These are phyloP conservation scores for Rhexocercosporidium sp. DNA, from an alignment of 2,329 filamentous ascomycete species.

Conservation along the genomic window DNA sequence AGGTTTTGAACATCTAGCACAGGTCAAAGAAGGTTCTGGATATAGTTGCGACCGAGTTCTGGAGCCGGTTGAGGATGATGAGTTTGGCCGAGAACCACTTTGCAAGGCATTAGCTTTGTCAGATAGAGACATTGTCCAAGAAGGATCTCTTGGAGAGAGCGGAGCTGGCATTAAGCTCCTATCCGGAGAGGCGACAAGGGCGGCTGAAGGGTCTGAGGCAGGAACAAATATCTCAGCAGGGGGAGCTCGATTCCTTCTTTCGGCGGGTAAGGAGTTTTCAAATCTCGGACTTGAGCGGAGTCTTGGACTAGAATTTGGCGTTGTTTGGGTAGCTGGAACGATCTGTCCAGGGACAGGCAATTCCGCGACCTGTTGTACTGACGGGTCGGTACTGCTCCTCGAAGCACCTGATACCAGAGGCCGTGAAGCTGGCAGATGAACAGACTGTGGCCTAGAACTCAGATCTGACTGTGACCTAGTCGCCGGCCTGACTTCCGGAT, in stretches of 20 bases:
- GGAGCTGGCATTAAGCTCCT: constrained; percentile 38
- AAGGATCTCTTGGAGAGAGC: constrained; percentile 36
- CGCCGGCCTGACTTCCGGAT: constrained; percentile 53
- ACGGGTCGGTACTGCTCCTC: constrained; percentile 41
- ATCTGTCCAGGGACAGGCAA: constrained; percentile 24
- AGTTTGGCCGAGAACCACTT: constrained; percentile 40
- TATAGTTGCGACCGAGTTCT: constrained; percentile 53
- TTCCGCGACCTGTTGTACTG: constrained; percentile 30
- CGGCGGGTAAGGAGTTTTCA: constrained; percentile 22
- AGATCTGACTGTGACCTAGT: constrained; percentile 72
- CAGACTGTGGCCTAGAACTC: constrained; percentile 44
- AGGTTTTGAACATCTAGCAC: constrained; percentile 69
- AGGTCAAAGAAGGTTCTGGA: constrained; percentile 74
- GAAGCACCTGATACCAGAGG: constrained; percentile 27
- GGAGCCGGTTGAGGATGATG: constrained; percentile 40
- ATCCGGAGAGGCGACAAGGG: constrained; percentile 29
- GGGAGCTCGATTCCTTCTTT: constrained; percentile 30
- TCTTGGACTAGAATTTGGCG: constrained; percentile 31
- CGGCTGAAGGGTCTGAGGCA: constrained; percentile 25
- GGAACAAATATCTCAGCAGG: constrained; percentile 33
- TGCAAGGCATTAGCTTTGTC: constrained; percentile 39
- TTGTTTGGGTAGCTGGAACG: constrained; percentile 23
- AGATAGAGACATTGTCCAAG: constrained; percentile 29
- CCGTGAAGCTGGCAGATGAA: constrained; percentile 27
- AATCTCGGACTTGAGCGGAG: constrained; percentile 24